Percentiles rank a stretch among this genome's conserved stretches.
These are phyloP conservation scores for Vitis cinerea DNA, from an alignment of 164 flowering plant species.

Conservation along the genomic window DNA sequence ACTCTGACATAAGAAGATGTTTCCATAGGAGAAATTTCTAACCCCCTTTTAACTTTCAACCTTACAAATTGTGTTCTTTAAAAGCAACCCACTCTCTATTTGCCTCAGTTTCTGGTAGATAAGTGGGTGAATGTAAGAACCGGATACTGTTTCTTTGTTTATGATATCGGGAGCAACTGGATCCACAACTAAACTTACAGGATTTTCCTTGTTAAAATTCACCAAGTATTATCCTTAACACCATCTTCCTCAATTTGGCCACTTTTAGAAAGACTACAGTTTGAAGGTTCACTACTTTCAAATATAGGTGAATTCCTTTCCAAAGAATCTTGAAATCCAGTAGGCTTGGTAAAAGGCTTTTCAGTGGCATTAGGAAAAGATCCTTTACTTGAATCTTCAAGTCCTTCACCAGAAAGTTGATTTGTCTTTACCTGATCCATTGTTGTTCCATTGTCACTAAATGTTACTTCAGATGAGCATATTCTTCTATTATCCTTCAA, in stretches of 20 bases:
- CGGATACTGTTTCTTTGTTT: slow-evolving; percentile 14
- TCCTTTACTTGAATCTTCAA: slow-evolving; percentile 17
- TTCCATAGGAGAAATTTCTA: slow-evolving; percentile 21
- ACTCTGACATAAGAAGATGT: background rate
- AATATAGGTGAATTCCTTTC: background rate
- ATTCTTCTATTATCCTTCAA: slow-evolving; percentile 38
- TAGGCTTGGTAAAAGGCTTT: slow-evolving; percentile 37
- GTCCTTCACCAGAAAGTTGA: slow-evolving; percentile 24
- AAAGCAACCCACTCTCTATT: slow-evolving; percentile 24
- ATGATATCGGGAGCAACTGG: slow-evolving; percentile 15
- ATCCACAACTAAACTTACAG: slow-evolving; percentile 5
- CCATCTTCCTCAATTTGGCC: slow-evolving; percentile 17
- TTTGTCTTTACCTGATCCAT: slow-evolving; percentile 22
- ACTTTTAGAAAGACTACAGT: slow-evolving; percentile 13
- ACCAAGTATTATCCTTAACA: slow-evolving; percentile 9
- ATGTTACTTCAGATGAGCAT: slow-evolving; percentile 21
- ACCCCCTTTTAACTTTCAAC: slow-evolving; percentile 6
- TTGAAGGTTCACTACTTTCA: slow-evolving; percentile 23
- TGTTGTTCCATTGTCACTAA: slow-evolving; percentile 19
- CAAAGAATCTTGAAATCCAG: slow-evolving; percentile 10
- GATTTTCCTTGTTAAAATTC: background rate
- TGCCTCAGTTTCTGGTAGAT: slow-evolving; percentile 33
- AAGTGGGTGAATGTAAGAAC: slow-evolving; percentile 15
- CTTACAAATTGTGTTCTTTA: slow-evolving; percentile 6
- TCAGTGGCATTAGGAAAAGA: slow-evolving; percentile 20